Evolutionary conservation across 768 basidiomycete species (phyloP).

Genomic region (Lactarius sanguifluus): DNA sequence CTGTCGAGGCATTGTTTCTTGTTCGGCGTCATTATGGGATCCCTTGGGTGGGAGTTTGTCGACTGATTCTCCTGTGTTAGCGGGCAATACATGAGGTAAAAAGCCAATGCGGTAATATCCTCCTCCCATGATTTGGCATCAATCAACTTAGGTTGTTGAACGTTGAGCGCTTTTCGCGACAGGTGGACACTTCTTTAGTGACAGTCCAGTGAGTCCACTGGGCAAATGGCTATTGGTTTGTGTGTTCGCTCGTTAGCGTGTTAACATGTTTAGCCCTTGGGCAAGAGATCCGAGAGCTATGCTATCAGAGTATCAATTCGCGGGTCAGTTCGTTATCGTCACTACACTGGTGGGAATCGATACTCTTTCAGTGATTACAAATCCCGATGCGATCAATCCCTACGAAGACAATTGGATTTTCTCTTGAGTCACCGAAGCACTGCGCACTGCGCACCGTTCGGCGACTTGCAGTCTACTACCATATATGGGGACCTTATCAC

Average conservation of each 20-base stretch:
- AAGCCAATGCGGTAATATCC: slow-evolving; percentile 5
- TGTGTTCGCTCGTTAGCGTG: no score
- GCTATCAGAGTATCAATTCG: neutral
- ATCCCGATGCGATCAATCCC: neutral
- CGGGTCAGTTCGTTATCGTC: neutral
- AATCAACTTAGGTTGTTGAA: neutral
- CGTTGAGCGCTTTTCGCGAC: neutral
- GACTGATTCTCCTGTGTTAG: slow-evolving; percentile 17
- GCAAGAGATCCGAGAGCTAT: neutral
- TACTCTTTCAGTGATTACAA: neutral
- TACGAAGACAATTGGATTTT: neutral
- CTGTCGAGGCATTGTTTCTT: slow-evolving; percentile 18
- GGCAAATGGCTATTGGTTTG: no score
- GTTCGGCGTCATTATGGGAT: slow-evolving; percentile 24
- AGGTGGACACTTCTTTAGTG: no score
- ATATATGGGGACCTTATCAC: neutral
- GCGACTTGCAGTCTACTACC: neutral
- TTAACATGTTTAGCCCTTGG: neutral
- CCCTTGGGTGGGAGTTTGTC: slow-evolving; percentile 7
- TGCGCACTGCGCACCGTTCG: neutral
- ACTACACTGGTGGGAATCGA: neutral
- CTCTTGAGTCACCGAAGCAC: neutral
- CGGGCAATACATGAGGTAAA: slow-evolving; percentile 17
- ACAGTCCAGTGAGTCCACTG: neutral
- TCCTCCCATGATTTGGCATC: neutral